Conservation (phyloP, 1,284 basidiomycete genomes). For the Naganishia cerealis region DNA sequence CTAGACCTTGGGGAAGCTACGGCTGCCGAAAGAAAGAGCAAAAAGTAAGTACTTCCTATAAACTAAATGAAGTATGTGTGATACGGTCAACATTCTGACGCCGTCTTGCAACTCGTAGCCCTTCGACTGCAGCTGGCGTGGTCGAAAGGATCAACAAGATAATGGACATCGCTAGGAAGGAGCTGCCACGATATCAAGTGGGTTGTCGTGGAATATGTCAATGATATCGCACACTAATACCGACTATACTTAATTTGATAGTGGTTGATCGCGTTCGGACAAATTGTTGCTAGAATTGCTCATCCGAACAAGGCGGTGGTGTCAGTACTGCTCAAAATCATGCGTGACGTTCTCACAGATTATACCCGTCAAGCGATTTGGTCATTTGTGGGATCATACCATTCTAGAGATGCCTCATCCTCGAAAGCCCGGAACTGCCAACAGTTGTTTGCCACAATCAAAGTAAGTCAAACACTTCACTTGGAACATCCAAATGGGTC, state of each 20-base stretch:
- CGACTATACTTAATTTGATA: conserved; percentile 49
- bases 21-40: conserved; percentile 23
- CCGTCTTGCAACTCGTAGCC: conserved; percentile 17
- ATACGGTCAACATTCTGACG: not conserved
- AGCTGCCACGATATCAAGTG: conserved; percentile 74
- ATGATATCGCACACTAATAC: not conserved
- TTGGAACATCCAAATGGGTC: not conserved
- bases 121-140: conserved; percentile 21
- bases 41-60: conserved; percentile 1
- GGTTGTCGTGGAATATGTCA: conserved; percentile 25
- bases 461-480: conserved; percentile 55
- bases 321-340: conserved; percentile 67
- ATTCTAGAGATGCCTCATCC: conserved; percentile 62
- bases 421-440: conserved; percentile 59
- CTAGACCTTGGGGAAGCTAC: conserved; percentile 78
- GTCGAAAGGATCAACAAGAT: conserved; percentile 58
- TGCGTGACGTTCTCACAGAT: conserved; percentile 70
- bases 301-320: conserved; percentile 74
- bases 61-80: not conserved
- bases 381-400: conserved; percentile 85
- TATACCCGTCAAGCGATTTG: conserved; percentile 92
- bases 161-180: conserved; percentile 63
- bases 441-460: conserved; percentile 67
- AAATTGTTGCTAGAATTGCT: conserved; percentile 91
- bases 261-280: conserved; percentile 97